phyloP scores from a whole-genome alignment of 768 basidiomycete genomes.

The Lactarius deliciosus region DNA sequence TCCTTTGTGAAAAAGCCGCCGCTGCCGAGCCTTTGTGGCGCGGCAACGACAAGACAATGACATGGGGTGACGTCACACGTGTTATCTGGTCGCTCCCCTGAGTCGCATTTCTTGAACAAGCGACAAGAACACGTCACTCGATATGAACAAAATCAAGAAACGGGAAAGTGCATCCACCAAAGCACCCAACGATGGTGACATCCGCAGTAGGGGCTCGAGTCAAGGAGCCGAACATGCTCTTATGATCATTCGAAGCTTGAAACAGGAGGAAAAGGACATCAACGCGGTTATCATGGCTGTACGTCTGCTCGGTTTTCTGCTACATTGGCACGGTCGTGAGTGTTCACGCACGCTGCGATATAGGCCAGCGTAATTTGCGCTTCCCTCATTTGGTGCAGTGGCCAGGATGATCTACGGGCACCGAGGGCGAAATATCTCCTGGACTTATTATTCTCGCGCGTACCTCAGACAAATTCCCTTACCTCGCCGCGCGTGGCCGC shows the following conservation, averaged over 20 bases:
- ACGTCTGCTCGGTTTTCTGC: background rate
- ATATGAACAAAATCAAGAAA: background rate
- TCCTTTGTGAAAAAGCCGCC: too few relatives aligned
- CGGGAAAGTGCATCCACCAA: background rate
- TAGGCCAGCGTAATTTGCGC: background rate
- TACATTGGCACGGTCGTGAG: too few relatives aligned
- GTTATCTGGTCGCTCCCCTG: background rate
- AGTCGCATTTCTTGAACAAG: too few relatives aligned
- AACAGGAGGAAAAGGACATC: background rate
- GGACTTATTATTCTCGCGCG: background rate
- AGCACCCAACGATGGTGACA: background rate
- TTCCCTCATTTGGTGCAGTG: background rate
- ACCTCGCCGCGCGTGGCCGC: background rate
- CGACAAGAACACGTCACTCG: background rate
- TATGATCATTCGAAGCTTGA: background rate
- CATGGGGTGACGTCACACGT: background rate
- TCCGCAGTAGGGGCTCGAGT: background rate
- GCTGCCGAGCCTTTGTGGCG: background rate
- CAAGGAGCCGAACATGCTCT: conserved; percentile 4
- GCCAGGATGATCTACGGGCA: background rate
- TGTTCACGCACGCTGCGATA: background rate
- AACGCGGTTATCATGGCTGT: conserved; percentile 8
- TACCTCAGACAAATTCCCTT: background rate
- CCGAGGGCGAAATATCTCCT: background rate
- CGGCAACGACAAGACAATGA: background rate